These are phyloP conservation scores for Malassezia pachydermatis DNA, from an alignment of 1,284 basidiomycete species.

Conservation along the genomic window DNA sequence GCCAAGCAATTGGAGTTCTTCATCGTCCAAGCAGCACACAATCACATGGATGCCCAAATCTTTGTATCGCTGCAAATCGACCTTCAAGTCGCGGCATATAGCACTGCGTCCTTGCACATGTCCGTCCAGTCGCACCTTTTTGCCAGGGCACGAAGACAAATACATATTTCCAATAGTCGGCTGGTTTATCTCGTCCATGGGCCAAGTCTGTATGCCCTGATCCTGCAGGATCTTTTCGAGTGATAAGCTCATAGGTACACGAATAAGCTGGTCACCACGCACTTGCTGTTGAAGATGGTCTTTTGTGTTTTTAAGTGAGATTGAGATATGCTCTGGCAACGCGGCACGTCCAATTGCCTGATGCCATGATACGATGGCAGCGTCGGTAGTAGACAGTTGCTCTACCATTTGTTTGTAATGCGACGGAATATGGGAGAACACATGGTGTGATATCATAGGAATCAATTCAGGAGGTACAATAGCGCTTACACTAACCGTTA, in stretches of 20 bases:
- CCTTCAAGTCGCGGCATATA: constrained; percentile 69
- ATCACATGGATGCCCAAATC: constrained; percentile 67
- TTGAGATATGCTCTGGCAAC: constrained; percentile 1
- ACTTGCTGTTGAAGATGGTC: constrained; percentile 20
- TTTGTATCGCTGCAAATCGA: constrained; percentile 69
- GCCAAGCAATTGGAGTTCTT: constrained; percentile 73
- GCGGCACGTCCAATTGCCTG: constrained; percentile 4
- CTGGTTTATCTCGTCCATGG: neutral
- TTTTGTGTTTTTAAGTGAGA: constrained; percentile 16
- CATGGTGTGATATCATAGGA: constrained; percentile 19
- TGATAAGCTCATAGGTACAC: constrained; percentile 25
- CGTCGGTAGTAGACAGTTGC: neutral
- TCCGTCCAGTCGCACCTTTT: constrained; percentile 78
- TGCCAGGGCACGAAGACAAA: constrained; percentile 86
- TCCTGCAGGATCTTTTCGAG: constrained; percentile 14
- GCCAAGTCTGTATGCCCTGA: neutral
- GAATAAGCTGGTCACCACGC: constrained; percentile 28
- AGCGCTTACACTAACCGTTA: constrained; percentile 22
- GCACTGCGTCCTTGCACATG: constrained; percentile 69
- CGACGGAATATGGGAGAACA: constrained; percentile 19
- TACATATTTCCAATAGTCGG: constrained; percentile 70
- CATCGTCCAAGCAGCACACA: constrained; percentile 76
- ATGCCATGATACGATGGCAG: neutral
- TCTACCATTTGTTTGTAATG: neutral
- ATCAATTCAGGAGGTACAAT: constrained; percentile 31